Conservation (phyloP, 306 rosid genomes). For the Boehmeria nivea region DNA sequence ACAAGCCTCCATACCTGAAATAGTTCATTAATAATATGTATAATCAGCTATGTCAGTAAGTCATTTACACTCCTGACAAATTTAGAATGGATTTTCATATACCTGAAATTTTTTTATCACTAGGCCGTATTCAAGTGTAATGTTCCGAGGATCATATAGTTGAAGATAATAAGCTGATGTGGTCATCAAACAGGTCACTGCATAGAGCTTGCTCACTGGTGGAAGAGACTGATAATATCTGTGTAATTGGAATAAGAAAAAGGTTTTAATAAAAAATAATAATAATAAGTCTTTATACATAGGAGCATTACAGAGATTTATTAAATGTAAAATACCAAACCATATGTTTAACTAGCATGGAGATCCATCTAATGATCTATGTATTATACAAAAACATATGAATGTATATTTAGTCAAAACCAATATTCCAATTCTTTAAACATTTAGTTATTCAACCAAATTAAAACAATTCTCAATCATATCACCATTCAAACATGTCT, state of each 20-base stretch:
- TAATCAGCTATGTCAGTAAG: background rate
- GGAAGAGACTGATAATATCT: constrained; percentile 64
- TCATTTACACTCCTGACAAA: too few relatives aligned
- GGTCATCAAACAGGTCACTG: constrained; percentile 66
- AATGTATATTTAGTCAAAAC: too few relatives aligned
- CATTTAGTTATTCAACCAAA: too few relatives aligned
- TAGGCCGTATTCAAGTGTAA: constrained; percentile 36
- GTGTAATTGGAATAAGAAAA: constrained; percentile 10
- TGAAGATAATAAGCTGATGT: constrained; percentile 42
- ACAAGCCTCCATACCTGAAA: constrained; percentile 65
- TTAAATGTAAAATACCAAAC: too few relatives aligned
- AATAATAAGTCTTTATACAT: background rate
- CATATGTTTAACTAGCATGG: too few relatives aligned
- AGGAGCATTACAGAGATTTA: too few relatives aligned
- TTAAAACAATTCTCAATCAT: too few relatives aligned
- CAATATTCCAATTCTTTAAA: too few relatives aligned
- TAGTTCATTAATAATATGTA: constrained; percentile 1
- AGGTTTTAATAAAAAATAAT: background rate
- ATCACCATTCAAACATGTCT: too few relatives aligned
- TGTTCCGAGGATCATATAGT: constrained; percentile 15
- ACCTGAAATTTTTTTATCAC: constrained; percentile 56
- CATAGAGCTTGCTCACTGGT: constrained; percentile 71
- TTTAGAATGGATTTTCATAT: constrained; percentile 7
- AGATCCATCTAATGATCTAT: too few relatives aligned
- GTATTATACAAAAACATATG: too few relatives aligned